Percentiles rank a stretch among this genome's conserved stretches.
These are phyloP conservation scores for Pyrus communis DNA, from an alignment of 306 rosid species.

Conservation along the genomic window DNA sequence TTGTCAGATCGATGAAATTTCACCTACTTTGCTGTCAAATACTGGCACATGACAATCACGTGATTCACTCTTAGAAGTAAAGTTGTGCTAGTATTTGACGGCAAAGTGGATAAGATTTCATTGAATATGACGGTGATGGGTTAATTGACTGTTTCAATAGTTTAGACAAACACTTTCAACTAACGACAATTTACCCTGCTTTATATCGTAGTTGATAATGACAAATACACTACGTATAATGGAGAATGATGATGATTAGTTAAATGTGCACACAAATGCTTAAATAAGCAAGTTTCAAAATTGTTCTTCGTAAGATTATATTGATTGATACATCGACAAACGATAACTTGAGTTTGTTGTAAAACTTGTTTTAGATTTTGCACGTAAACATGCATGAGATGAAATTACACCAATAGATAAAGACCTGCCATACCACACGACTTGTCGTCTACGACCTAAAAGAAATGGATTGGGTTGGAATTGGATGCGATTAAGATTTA, in stretches of 20 bases:
- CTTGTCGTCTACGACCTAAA: background rate
- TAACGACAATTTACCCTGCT: no score
- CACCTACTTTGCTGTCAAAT: no score
- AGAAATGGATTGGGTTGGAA: background rate
- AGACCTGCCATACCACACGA: background rate
- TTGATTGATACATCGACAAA: background rate
- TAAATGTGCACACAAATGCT: background rate
- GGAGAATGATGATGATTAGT: background rate
- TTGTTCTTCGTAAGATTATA: background rate
- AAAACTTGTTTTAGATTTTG: background rate
- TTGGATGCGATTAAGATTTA: background rate
- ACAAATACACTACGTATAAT: no score
- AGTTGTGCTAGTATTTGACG: no score
- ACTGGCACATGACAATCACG: no score
- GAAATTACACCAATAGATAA: background rate
- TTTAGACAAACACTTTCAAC: no score
- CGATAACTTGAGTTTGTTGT: background rate
- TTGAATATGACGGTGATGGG: no score
- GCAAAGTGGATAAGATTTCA: no score
- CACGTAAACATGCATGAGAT: background rate
- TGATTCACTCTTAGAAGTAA: no score
- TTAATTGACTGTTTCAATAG: no score
- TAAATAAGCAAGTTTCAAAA: background rate
- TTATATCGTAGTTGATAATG: no score
- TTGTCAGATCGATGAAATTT: no score